Conservation (phyloP, 306 rosid genomes). For the Quercus gilva region DNA sequence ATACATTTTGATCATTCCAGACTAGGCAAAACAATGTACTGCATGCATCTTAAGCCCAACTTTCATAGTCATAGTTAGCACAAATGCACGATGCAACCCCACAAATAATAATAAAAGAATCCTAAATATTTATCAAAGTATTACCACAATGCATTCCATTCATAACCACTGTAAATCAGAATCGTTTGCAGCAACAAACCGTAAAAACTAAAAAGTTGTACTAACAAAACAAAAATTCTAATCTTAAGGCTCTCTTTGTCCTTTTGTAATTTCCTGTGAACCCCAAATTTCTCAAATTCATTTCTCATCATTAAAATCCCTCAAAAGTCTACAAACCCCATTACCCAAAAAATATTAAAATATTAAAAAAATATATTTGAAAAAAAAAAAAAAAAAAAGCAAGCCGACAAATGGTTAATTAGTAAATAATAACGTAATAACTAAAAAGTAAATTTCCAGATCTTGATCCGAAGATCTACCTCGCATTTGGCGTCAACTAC, state of each 20-base stretch:
- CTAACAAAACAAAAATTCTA: neutral
- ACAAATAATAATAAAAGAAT: no score
- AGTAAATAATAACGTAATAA: neutral
- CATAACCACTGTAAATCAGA: constrained; percentile 7
- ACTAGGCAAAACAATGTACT: no score
- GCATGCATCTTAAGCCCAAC: no score
- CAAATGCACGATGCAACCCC: no score
- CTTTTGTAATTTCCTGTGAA: constrained; percentile 25
- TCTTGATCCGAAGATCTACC: constrained; percentile 96
- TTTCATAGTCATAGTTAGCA: no score
- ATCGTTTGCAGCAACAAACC: constrained; percentile 39
- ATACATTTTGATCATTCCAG: no score
- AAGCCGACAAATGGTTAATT: neutral
- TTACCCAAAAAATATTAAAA: neutral
- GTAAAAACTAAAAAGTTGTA: neutral
- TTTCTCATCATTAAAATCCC: neutral
- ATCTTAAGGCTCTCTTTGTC: constrained; percentile 12
- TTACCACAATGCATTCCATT: constrained; percentile 11
- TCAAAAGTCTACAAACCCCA: neutral
- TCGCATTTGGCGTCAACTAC: constrained; percentile 70
- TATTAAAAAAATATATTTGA: neutral
- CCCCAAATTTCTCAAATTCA: constrained; percentile 26
- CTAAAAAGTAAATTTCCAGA: constrained; percentile 83
- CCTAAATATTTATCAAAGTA: neutral
- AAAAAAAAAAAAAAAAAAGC: neutral